A percentile compares a stretch with the other conserved stretches of the same genome.
Evolutionary conservation across 345 rosid species (phyloP).

Genomic region (Citrus australasica): DNA sequence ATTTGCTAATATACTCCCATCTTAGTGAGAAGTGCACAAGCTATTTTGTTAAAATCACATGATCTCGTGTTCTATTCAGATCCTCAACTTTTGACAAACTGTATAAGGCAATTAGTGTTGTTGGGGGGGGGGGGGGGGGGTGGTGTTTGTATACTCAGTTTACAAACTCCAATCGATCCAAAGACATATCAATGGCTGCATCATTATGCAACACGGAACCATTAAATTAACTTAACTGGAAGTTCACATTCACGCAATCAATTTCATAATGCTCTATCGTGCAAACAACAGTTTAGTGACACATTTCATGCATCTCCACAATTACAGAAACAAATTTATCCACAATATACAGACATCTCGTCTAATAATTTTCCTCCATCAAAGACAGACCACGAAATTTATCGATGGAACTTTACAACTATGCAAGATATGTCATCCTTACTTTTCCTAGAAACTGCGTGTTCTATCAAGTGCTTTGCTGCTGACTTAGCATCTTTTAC

Average conservation of each 20-base stretch:
- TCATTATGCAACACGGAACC: neutral
- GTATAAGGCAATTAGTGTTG: neutral
- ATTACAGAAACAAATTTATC: constrained; percentile 11
- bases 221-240: neutral
- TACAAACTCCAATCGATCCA: neutral
- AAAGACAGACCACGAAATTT: neutral
- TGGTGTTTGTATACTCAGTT: neutral
- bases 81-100: neutral
- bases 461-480: constrained; percentile 62
- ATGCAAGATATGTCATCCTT: constrained; percentile 94
- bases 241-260: constrained; percentile 1
- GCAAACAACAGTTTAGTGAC: constrained; percentile 7
- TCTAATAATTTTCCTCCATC: constrained; percentile 1
- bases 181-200: neutral
- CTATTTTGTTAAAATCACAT: neutral
- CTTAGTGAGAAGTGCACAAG: neutral
- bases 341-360: constrained; percentile 13
- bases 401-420: constrained; percentile 66
- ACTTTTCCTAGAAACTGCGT: constrained; percentile 63
- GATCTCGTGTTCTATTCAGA: neutral
- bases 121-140: no score
- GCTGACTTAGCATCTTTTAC: constrained; percentile 70
- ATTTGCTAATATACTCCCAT: neutral
- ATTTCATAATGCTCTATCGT: neutral
- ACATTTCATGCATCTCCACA: constrained; percentile 5